These are phyloP conservation scores for Gonapodya sp. DNA, from an alignment of 192 early-diverging fungal species.

Conservation along the genomic window DNA sequence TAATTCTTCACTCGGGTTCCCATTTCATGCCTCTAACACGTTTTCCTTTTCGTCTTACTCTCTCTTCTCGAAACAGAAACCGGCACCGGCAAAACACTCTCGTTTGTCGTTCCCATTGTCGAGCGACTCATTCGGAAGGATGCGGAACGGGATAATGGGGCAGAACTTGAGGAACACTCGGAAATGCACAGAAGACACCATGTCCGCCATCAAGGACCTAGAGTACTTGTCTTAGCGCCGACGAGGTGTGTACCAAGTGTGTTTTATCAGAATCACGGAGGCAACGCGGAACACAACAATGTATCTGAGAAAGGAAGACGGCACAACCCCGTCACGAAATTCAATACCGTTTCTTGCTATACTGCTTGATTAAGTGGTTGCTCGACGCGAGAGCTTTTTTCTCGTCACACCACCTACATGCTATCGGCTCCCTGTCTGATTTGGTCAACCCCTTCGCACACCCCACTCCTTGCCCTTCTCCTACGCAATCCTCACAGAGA, in stretches of 20 bases:
- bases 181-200: not conserved
- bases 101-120: constrained; percentile 65
- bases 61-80: constrained; percentile 14
- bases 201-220: not conserved
- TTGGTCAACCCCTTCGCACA: too few species aligned
- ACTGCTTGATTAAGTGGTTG: too few species aligned
- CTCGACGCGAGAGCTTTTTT: too few species aligned
- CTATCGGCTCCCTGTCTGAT: too few species aligned
- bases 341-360: too few species aligned
- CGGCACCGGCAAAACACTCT: constrained; percentile 73
- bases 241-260: not conserved
- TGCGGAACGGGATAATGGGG: not conserved
- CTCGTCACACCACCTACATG: too few species aligned
- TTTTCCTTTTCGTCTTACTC: not conserved
- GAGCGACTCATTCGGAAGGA: constrained; percentile 26
- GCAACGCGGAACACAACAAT: too few species aligned
- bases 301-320: too few species aligned
- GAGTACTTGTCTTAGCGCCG: not conserved
- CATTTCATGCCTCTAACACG: not conserved
- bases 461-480: too few species aligned
- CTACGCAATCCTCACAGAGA: not conserved
- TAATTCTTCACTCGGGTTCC: not conserved
- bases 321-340: too few species aligned
- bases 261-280: not conserved
- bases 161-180: not conserved